Percentiles rank a stretch among this genome's conserved stretches.
These are phyloP conservation scores for Sabuloglossum arenarium DNA, from an alignment of 495 filamentous ascomycete species.

Conservation along the genomic window DNA sequence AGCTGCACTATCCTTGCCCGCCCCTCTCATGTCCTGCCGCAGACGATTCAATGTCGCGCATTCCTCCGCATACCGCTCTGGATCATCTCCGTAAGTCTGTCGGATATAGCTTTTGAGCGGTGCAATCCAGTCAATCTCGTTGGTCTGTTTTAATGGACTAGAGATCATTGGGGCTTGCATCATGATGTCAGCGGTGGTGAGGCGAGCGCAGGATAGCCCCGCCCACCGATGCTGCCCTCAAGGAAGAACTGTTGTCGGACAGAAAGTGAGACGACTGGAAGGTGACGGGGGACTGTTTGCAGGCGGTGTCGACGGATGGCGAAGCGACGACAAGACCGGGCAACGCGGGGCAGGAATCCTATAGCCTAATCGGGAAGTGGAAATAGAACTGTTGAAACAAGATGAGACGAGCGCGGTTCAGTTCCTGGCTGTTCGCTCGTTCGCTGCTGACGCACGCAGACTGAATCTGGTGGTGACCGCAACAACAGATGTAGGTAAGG, in stretches of 20 bases:
- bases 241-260: not conserved
- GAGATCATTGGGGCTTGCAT: conserved; percentile 87
- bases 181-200: conserved; percentile 14
- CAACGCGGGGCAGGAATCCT: not conserved
- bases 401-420: not conserved
- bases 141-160: conserved; percentile 88
- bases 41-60: conserved; percentile 90
- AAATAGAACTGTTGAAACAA: not conserved
- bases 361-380: not conserved
- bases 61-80: conserved; percentile 84
- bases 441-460: not conserved
- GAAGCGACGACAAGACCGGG: not conserved
- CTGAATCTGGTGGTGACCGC: not conserved
- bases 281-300: not conserved
- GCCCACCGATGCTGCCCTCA: not conserved
- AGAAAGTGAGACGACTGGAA: not conserved
- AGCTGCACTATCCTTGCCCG: conserved; percentile 87
- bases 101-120: conserved; percentile 89
- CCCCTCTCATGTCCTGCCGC: conserved; percentile 95
- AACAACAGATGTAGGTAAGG: not conserved
- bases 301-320: not conserved
- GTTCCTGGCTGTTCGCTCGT: not conserved
- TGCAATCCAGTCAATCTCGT: conserved; percentile 94
- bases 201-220: conserved; percentile 1
- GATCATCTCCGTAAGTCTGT: conserved; percentile 86